Percentiles rank a stretch among this genome's conserved stretches.
These are phyloP conservation scores for Mortierella sp. DNA, from an alignment of 371 early-diverging fungal genomes.

Conservation along the genomic window DNA sequence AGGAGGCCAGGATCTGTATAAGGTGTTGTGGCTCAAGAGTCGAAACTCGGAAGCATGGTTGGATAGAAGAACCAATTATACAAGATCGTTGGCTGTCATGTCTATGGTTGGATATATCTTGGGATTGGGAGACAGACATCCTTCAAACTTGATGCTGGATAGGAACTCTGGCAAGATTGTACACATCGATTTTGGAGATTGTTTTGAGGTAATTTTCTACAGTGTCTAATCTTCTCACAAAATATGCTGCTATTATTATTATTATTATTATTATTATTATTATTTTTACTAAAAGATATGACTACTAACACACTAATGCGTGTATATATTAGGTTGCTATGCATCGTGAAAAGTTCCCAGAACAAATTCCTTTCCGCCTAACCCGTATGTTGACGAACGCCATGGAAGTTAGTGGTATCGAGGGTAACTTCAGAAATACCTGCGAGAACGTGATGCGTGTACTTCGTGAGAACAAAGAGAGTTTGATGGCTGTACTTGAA, in stretches of 20 bases:
- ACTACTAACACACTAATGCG: background rate
- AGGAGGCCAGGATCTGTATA: constrained; percentile 95
- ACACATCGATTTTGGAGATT: constrained; percentile 99
- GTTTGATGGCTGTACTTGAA: constrained; percentile 98
- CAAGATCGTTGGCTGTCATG: constrained; percentile 96
- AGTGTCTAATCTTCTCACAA: background rate
- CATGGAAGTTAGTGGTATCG: constrained; percentile 97
- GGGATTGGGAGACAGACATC: constrained; percentile 98
- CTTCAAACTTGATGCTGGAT: constrained; percentile 98
- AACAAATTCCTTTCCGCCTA: constrained; percentile 97
- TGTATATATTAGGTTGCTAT: constrained; percentile 79
- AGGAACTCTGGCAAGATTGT: constrained; percentile 94
- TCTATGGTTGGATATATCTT: constrained; percentile 99
- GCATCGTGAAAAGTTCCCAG: constrained; percentile 98
- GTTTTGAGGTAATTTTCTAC: constrained; percentile 86
- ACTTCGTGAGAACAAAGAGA: constrained; percentile 95
- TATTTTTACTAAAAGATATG: background rate
- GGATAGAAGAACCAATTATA: constrained; percentile 96
- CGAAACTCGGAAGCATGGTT: constrained; percentile 97
- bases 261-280: background rate
- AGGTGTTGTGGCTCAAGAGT: constrained; percentile 96
- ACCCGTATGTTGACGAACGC: constrained; percentile 98
- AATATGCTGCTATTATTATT: background rate
- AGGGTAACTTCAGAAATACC: constrained; percentile 96
- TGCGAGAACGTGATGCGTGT: constrained; percentile 98